phyloP scores from a whole-genome alignment of 2,329 filamentous ascomycete genomes.

The Microsporum canis region DNA sequence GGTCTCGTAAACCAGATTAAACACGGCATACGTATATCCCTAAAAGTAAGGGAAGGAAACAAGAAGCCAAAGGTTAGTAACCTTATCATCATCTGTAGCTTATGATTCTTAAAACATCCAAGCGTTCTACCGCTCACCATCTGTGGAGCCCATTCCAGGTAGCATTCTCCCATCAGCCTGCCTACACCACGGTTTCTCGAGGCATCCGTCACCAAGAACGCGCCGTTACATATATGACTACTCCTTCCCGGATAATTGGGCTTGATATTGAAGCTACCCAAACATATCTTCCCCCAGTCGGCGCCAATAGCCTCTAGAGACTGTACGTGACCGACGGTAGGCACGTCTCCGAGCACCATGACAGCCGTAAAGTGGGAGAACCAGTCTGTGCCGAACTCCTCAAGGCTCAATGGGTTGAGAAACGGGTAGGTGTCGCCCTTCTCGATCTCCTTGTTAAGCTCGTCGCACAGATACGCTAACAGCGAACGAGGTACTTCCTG shows the following conservation, averaged over 20 bases:
- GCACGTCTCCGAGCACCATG: conserved; percentile 71
- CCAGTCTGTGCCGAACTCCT: conserved; percentile 73
- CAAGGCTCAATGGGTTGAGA: conserved; percentile 62
- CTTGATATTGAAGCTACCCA: conserved; percentile 90
- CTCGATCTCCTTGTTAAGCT: conserved; percentile 82
- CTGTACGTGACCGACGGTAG: conserved; percentile 45
- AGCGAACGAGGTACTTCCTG: conserved; percentile 65
- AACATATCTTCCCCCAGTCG: conserved; percentile 70
- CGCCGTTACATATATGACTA: conserved; percentile 73
- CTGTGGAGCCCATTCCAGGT: conserved; percentile 65
- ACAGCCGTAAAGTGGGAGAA: conserved; percentile 82
- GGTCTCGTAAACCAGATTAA: conserved; percentile 89
- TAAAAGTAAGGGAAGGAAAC: conserved; percentile 20
- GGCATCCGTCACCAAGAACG: conserved; percentile 63
- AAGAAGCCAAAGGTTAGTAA: conserved; percentile 21
- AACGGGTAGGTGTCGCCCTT: conserved; percentile 88
- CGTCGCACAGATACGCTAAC: conserved; percentile 65
- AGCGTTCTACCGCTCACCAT: conserved; percentile 29
- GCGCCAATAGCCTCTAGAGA: conserved; percentile 42
- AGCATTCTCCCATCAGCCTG: conserved; percentile 63
- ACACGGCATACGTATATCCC: conserved; percentile 85
- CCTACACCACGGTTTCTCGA: conserved; percentile 64
- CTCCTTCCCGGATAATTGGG: conserved; percentile 86
- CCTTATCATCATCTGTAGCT: neutral
- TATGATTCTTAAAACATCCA: neutral